Percentiles rank a stretch among this genome's conserved stretches.
Evolutionary conservation across 176 grass and related monocot species (phyloP).

Genomic region (Secale cereale): DNA sequence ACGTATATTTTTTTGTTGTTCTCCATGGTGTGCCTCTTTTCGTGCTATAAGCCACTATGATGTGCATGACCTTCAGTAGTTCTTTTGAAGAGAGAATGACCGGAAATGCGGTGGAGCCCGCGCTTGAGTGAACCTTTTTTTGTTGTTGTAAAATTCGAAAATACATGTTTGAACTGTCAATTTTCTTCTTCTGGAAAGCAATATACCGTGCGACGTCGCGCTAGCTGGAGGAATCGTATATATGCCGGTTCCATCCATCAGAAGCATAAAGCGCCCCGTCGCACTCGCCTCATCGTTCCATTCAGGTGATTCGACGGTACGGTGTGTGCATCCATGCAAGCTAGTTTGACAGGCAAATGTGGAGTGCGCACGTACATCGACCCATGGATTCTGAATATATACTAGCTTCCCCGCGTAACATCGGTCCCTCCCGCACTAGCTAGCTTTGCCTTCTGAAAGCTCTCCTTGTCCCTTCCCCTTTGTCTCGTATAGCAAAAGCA

Average conservation of each 20-base stretch:
- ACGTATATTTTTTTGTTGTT: too few relatives aligned
- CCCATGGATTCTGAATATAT: slow-evolving; percentile 3
- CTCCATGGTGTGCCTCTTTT: too few relatives aligned
- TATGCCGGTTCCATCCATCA: not conserved
- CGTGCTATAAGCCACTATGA: too few relatives aligned
- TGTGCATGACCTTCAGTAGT: too few relatives aligned
- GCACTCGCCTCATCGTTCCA: not conserved
- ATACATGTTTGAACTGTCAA: too few relatives aligned
- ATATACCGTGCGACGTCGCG: not conserved
- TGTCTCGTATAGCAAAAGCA: not conserved
- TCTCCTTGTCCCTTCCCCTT: not conserved
- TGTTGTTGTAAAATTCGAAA: too few relatives aligned
- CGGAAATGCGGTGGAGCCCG: too few relatives aligned
- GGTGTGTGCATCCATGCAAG: not conserved
- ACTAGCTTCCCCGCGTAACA: not conserved
- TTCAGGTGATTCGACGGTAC: not conserved
- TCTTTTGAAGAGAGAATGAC: too few relatives aligned
- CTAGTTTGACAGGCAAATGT: not conserved
- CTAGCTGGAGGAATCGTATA: slow-evolving; percentile 17
- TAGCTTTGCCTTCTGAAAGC: slow-evolving; percentile 1
- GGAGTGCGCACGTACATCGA: not conserved
- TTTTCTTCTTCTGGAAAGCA: too few relatives aligned
- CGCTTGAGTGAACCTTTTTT: too few relatives aligned
- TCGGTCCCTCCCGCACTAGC: slow-evolving; percentile 2
- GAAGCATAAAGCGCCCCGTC: slow-evolving; percentile 3